Evolutionary conservation across 495 filamentous ascomycete species (phyloP).

Genomic region (Niebla homalea): DNA sequence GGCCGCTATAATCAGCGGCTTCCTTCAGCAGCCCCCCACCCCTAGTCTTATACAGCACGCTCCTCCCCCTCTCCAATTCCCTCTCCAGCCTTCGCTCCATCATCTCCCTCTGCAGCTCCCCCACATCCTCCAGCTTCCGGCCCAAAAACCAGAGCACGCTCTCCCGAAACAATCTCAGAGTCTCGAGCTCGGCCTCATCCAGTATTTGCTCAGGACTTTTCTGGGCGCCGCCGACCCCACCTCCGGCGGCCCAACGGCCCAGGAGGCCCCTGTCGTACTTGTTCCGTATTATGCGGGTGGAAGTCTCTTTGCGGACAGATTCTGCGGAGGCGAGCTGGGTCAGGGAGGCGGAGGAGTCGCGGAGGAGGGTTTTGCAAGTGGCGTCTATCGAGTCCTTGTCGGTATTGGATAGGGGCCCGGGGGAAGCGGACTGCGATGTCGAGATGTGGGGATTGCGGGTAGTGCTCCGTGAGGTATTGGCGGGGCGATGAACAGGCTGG

Average conservation of each 20-base stretch:
- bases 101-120: conserved; percentile 69
- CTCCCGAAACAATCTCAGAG: conserved; percentile 53
- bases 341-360: conserved; percentile 67
- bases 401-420: conserved; percentile 43
- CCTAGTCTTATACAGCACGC: conserved; percentile 59
- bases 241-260: conserved; percentile 62
- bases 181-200: conserved; percentile 54
- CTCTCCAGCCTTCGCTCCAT: conserved; percentile 77
- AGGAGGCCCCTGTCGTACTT: conserved; percentile 53
- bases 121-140: conserved; percentile 57
- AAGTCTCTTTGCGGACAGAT: conserved; percentile 62
- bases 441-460: conserved; percentile 20
- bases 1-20: not conserved
- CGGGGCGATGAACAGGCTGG: conserved; percentile 32
- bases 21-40: conserved; percentile 17
- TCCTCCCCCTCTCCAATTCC: conserved; percentile 80
- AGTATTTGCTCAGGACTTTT: conserved; percentile 46
- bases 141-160: conserved; percentile 72
- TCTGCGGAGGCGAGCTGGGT: conserved; percentile 68
- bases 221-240: conserved; percentile 21
- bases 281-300: conserved; percentile 48
- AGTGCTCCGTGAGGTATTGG: conserved; percentile 22
- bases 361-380: conserved; percentile 66
- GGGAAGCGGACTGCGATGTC: conserved; percentile 20
- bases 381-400: conserved; percentile 74